A percentile compares a stretch with the other conserved stretches of the same genome.
Evolutionary conservation across 345 rosid genomes (phyloP).

Genomic region (Camelina sativa): DNA sequence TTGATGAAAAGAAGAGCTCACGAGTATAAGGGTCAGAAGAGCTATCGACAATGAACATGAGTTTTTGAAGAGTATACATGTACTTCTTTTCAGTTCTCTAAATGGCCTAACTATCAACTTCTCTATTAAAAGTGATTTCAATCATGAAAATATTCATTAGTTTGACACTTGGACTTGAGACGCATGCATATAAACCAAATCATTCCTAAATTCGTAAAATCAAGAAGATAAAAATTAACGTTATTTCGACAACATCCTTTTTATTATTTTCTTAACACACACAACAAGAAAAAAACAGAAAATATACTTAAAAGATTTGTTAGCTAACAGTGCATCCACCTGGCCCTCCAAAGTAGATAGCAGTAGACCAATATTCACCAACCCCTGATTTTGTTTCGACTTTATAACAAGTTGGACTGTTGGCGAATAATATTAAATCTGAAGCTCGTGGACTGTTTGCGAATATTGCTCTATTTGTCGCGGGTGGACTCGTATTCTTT

Average conservation of each 20-base stretch:
- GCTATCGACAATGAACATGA: too few relatives aligned
- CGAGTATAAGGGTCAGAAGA: not conserved
- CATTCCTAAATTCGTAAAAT: not conserved
- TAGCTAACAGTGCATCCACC: slow-evolving; percentile 4
- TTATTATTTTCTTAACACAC: not conserved
- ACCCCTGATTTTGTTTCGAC: not conserved
- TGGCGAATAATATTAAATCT: not conserved
- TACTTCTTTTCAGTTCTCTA: too few relatives aligned
- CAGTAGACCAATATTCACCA: slow-evolving; percentile 2
- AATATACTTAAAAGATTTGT: not conserved
- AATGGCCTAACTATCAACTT: too few relatives aligned
- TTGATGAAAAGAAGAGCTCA: not conserved
- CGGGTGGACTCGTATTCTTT: not conserved
- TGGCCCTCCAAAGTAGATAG: slow-evolving; percentile 25
- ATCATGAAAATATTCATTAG: too few relatives aligned
- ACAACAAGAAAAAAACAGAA: not conserved
- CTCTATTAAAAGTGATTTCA: too few relatives aligned
- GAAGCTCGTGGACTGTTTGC: not conserved
- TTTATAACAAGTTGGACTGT: slow-evolving; percentile 1
- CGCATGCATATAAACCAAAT: not conserved
- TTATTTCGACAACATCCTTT: not conserved
- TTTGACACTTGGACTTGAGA: not conserved
- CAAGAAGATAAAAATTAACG: not conserved
- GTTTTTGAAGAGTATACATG: too few relatives aligned
- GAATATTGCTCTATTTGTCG: not conserved